These are phyloP conservation scores for Paramecium primaurelia DNA, from an alignment of 73 alveolate species.

Conservation along the genomic window DNA sequence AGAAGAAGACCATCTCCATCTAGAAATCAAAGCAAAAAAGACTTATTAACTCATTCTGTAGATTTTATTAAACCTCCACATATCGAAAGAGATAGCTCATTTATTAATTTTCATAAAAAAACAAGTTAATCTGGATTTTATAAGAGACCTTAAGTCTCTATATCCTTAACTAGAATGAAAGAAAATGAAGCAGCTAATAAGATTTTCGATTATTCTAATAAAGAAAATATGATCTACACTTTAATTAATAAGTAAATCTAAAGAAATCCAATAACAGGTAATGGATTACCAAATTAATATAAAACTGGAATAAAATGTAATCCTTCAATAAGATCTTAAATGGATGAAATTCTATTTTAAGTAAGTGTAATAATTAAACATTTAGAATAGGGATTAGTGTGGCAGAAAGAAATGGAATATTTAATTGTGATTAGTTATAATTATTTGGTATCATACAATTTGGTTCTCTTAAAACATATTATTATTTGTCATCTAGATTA, in stretches of 20 bases:
- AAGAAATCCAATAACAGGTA: background rate
- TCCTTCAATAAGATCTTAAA: background rate
- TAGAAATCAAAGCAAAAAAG: background rate
- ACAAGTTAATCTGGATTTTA: slow-evolving; percentile 18
- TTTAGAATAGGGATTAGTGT: background rate
- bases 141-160: background rate
- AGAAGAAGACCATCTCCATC: background rate
- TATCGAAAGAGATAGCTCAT: background rate
- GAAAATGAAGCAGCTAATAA: background rate
- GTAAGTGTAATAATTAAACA: background rate
- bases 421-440: background rate
- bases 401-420: background rate
- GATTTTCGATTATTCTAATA: background rate
- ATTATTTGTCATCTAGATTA: background rate
- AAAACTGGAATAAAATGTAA: background rate
- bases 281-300: background rate
- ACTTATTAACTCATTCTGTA: background rate
- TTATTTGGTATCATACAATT: background rate
- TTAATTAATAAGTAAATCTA: background rate
- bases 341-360: background rate
- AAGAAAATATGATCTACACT: background rate
- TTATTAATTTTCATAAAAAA: background rate
- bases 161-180: background rate
- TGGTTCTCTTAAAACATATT: background rate
- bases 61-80: background rate